A percentile compares a stretch with the other conserved stretches of the same genome.
Conservation (phyloP, 306 rosid species). For the Pterocarpus macrocarpus region DNA sequence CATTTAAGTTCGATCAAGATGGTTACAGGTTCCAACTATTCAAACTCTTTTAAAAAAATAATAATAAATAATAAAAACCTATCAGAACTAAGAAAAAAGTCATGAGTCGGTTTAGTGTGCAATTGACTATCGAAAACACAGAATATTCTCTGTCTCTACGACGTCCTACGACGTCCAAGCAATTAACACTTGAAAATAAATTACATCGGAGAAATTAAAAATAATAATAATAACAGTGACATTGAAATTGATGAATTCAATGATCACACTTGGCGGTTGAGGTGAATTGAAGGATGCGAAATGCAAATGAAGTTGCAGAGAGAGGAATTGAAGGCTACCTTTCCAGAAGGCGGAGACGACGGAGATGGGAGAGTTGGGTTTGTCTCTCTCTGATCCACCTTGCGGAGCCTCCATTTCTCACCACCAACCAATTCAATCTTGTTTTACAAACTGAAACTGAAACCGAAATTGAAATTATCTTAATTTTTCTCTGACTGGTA, state of each 20-base stretch:
- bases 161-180: too few relatives aligned
- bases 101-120: not conserved
- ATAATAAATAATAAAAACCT: too few relatives aligned
- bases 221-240: not conserved
- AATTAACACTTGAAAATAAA: not conserved
- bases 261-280: not conserved
- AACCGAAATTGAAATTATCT: too few relatives aligned
- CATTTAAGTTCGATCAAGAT: not conserved
- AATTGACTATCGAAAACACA: not conserved
- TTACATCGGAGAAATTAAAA: too few relatives aligned
- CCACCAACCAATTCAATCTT: not conserved
- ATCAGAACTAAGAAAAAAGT: not conserved
- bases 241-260: not conserved
- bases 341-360: constrained; percentile 87
- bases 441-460: not conserved
- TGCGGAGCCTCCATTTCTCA: constrained; percentile 70
- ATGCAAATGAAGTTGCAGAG: not conserved
- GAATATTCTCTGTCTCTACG: too few relatives aligned
- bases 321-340: constrained; percentile 55
- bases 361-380: constrained; percentile 62
- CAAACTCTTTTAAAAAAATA: not conserved
- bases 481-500: not conserved
- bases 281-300: not conserved
- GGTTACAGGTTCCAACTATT: not conserved
- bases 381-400: constrained; percentile 78